These are phyloP conservation scores for Aspergillus viridinutans DNA, from an alignment of 2,329 filamentous ascomycete genomes.

Conservation along the genomic window DNA sequence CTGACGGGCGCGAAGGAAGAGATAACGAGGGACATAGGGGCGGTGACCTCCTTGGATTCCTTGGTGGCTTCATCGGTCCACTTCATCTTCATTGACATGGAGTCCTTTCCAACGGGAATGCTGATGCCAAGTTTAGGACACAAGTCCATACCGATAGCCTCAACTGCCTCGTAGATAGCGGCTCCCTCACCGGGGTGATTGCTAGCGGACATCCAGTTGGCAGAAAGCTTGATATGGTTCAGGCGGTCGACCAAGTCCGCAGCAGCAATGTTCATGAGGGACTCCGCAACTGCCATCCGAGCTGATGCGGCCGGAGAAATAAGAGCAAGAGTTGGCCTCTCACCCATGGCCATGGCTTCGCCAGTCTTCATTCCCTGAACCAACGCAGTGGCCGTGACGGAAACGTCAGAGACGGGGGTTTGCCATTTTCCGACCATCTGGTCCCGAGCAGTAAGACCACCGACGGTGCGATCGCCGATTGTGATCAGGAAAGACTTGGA, in stretches of 20 bases:
- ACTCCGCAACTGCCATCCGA: constrained; percentile 93
- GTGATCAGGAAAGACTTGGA: constrained; percentile 97
- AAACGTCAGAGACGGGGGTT: constrained; percentile 87
- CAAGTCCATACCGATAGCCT: constrained; percentile 87
- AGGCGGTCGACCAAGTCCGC: constrained; percentile 69
- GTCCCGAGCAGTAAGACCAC: constrained; percentile 81
- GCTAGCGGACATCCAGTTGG: constrained; percentile 99
- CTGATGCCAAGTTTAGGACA: constrained; percentile 87
- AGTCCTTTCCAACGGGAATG: constrained; percentile 97
- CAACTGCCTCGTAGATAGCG: constrained; percentile 85
- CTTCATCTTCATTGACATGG: constrained; percentile 97
- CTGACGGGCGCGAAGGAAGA: constrained; percentile 84
- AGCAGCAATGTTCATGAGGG: constrained; percentile 86
- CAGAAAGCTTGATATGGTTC: constrained; percentile 77
- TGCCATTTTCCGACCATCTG: constrained; percentile 98
- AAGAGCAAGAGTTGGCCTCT: constrained; percentile 81
- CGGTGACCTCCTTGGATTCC: constrained; percentile 77
- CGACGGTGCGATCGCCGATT: constrained; percentile 88
- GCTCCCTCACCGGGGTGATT: constrained; percentile 90
- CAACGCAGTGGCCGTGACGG: constrained; percentile 82
- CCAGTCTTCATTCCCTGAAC: constrained; percentile 69
- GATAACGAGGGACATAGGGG: constrained; percentile 85
- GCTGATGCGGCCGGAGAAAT: constrained; percentile 88
- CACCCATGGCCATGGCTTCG: constrained; percentile 97
- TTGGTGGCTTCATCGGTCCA: constrained; percentile 71